phyloP scores from a whole-genome alignment of 805 yeast genomes.

The Tetrapisispora pingtungensis region DNA sequence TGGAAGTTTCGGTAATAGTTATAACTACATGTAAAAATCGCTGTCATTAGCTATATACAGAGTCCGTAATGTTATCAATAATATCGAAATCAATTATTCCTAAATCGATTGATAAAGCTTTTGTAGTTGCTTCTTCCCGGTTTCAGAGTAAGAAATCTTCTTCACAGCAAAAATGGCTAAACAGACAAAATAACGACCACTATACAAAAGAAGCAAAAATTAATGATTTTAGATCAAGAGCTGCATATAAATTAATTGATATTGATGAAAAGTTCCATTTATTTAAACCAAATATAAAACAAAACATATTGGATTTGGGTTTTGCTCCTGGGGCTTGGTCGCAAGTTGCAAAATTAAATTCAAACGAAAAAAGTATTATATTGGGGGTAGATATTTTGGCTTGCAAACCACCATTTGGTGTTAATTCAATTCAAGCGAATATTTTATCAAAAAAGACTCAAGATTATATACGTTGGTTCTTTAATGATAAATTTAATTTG shows the following conservation, averaged over 20 bases:
- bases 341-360: conserved; percentile 59
- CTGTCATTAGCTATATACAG: too few relatives aligned
- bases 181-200: conserved; percentile 55
- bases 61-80: background rate
- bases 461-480: conserved; percentile 40
- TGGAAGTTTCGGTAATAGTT: too few relatives aligned
- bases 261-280: conserved; percentile 55
- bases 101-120: too few relatives aligned
- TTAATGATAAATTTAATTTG: conserved; percentile 26
- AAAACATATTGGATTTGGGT: conserved; percentile 74
- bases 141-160: conserved; percentile 25
- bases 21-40: too few relatives aligned
- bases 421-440: conserved; percentile 76
- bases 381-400: conserved; percentile 79
- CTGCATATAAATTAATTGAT: conserved; percentile 81
- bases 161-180: conserved; percentile 65
- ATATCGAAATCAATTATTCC: background rate
- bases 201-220: conserved; percentile 59
- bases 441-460: conserved; percentile 64
- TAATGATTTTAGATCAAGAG: conserved; percentile 64
- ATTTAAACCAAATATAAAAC: conserved; percentile 37
- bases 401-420: conserved; percentile 71
- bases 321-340: conserved; percentile 96
- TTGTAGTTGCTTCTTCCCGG: background rate
- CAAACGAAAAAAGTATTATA: conserved; percentile 43